Conservation (phyloP, 257 asterid species). For the Nicotiana undulata region DNA sequence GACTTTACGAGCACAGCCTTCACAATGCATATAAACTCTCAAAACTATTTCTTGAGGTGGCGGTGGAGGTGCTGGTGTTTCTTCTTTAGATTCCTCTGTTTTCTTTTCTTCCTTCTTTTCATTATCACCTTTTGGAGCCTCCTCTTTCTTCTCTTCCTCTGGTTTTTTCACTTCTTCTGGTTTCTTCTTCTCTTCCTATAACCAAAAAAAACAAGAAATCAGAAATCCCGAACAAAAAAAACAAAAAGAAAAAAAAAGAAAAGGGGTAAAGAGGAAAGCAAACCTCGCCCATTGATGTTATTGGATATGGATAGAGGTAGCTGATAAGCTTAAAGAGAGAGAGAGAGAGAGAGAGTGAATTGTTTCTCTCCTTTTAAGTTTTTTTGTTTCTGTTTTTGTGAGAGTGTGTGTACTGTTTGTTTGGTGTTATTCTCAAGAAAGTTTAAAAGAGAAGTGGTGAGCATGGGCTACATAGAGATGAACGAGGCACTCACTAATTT, state of each 20-base stretch:
- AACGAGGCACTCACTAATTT: not conserved
- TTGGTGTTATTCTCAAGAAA: not conserved
- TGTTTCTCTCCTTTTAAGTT: not conserved
- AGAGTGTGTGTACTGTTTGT: not conserved
- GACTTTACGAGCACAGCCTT: conserved; percentile 95
- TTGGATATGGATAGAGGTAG: not conserved
- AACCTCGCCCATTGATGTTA: conserved; percentile 29
- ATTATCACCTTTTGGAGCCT: not conserved
- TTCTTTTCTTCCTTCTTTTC: not conserved
- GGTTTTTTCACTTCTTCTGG: conserved; percentile 27
- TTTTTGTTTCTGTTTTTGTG: not conserved
- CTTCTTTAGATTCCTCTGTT: conserved; percentile 31
- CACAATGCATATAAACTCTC: conserved; percentile 94
- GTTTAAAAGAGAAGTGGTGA: not conserved
- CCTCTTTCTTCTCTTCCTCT: conserved; percentile 28
- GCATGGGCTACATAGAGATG: not conserved
- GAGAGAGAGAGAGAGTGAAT: not conserved
- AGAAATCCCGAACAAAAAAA: not conserved
- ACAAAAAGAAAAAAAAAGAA: not conserved
- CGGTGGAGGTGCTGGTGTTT: conserved; percentile 24
- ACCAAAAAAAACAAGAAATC: not conserved
- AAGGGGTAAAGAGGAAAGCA: no score
- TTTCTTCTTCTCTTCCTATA: conserved; percentile 2
- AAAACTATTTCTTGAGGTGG: conserved; percentile 74
- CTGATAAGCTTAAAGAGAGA: not conserved